phyloP scores from a whole-genome alignment of 495 filamentous ascomycete species.

The Annulohypoxylon maeteangense region DNA sequence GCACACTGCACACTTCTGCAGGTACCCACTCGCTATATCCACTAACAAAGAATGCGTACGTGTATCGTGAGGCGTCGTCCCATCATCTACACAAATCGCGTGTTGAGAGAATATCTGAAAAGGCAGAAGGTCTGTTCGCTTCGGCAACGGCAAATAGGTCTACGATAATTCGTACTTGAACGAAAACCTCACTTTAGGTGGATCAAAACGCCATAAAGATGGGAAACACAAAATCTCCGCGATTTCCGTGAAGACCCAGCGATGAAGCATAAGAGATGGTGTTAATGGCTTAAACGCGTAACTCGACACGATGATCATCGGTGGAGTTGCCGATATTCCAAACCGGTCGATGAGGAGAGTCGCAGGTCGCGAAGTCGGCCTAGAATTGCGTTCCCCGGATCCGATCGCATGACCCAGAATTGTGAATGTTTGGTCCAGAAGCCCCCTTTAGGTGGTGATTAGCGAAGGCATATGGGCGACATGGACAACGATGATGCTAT shows the following conservation, averaged over 20 bases:
- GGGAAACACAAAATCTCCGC: background rate
- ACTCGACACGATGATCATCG: background rate
- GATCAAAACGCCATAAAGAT: background rate
- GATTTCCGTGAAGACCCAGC: background rate
- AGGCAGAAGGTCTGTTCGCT: background rate
- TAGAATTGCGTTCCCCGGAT: background rate
- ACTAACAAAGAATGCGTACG: background rate
- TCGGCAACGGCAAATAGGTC: background rate
- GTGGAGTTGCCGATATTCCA: background rate
- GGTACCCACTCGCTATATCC: background rate
- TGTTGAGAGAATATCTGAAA: background rate
- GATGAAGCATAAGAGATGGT: background rate
- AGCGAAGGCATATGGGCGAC: background rate
- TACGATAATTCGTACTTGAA: background rate
- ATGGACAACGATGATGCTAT: background rate
- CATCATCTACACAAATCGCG: slow-evolving; percentile 7
- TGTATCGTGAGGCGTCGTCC: background rate
- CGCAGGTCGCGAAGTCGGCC: background rate
- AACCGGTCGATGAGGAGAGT: background rate
- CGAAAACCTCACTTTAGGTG: background rate
- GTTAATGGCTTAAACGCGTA: background rate
- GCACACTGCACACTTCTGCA: background rate
- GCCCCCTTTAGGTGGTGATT: background rate
- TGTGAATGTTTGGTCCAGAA: background rate
- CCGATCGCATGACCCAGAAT: background rate